Base-by-base conservation (phyloP, 1,284 basidiomycete species). In the Pulveroboletus sp. region DNA sequence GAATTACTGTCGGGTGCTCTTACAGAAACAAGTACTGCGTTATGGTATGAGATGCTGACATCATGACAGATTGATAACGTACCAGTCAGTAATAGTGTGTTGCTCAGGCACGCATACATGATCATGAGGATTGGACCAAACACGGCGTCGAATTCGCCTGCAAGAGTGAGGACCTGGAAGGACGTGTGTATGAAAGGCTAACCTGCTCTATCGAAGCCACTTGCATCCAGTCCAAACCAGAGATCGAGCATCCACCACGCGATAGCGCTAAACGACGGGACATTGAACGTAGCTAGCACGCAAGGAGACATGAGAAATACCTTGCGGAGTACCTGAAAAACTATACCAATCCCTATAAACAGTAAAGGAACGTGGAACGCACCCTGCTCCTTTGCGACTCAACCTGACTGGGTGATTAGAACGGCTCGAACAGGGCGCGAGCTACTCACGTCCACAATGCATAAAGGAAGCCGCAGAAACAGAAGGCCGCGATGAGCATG, bases 201-300 rank as follows among this genome's bases (percentile, higher is more conserved):
- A 92, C 92, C 80, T 36, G 92, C 82, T 68, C 78, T 78, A 60
- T 91, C 83, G 65, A 96, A 95, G 5, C 92, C 92, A 52, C 81
- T 86, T 0, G 92, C 91, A 68, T 96, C 94, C 14, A 95, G 79
- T n/a, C 92, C 92, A 66, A 95, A 95, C 83, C 86, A 93, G 4
- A 93, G 73, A 67, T 93, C 89, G 35, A 93, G 80, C 92, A 94
- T 92, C 87, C 91, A 92, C 92, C 91, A 94, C 0, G 87, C 81
- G 39, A 93, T 90, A n/a, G 81, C 80, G 28, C 86, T 89, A 36
- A 43, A 58, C 29, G 60, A 54, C 55, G 56, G 58, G n/a, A 58
- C 45, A 22, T 42, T 54, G 25, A 55, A 35, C 11, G 22, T 4
- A 3, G 17, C 1, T 38, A 31, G 20, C 3, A 52, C 12, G n/a